Evolutionary conservation across 176 grass and related monocot genomes (phyloP), one percentile per base, ranked within the genome.

Genomic region (Poa annua): DNA sequence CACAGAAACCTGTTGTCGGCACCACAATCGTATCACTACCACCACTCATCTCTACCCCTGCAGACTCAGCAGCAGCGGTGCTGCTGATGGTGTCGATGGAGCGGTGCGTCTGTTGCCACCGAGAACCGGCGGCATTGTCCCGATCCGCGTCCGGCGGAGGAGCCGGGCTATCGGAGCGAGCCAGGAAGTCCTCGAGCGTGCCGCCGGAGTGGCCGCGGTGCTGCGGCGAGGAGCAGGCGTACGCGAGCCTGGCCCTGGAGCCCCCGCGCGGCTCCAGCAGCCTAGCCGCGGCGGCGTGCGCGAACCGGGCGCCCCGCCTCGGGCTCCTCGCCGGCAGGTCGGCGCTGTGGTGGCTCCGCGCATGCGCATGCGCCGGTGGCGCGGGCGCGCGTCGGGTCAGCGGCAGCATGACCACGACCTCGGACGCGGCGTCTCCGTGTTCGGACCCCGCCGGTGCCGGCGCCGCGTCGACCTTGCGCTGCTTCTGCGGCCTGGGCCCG

Each of bases 261-360:
- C 50, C 74, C 12, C 25, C 63, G 78, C 88, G 87, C 56, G 84
- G 85, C 8, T 98, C 91, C 66, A 98, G 79, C 75, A 98, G 90
- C 79, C 73, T 93, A 13, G 69, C 75, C 1, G 96, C 92, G n/a
- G 92, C 96, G 34, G 84, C 67, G 19, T 95, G 85, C 70, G 88
- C 80, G 87, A 98, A 54, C 1, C 88, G 75, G 17, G 67, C 11
- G n/a, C n/a, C n/a, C 66, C 80, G 84, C 71, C 92, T 80, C 13
- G 89, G 89, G 85, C 89, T 94, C 78, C 87, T 77, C 26, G 80
- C 83, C 34, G 87, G 91, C 52, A 79, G 83, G 71, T 86, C 79
- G 61, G 79, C 69, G 34, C 79, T 88, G 80, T 92, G 90, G 76
- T 91, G 82, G 84, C 83, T 88, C 19, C 77, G 44, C 32, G 48